Conservation (phyloP, 2,329 filamentous ascomycete species). For the Graphilbum sp. region DNA sequence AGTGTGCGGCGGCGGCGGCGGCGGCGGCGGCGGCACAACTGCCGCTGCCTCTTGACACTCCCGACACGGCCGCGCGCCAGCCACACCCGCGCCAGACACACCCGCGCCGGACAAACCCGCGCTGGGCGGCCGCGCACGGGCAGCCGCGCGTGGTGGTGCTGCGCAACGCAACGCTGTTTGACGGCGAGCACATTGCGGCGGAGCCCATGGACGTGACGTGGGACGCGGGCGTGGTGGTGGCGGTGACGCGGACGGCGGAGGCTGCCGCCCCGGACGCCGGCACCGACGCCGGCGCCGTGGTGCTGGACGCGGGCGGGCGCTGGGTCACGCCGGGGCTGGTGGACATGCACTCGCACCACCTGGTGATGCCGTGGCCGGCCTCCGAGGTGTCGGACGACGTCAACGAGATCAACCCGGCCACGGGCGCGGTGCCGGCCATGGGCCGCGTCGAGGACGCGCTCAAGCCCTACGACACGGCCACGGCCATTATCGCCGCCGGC, state of each 20-base stretch:
- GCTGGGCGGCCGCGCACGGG: slow-evolving; percentile 22
- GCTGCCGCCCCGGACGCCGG: background rate
- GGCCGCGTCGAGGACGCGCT: slow-evolving; percentile 22
- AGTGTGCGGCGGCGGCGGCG: too few species aligned
- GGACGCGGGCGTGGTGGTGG: slow-evolving; percentile 20
- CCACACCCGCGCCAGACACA: too few species aligned
- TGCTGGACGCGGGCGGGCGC: slow-evolving; percentile 17
- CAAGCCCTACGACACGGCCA: slow-evolving; percentile 23
- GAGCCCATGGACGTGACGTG: slow-evolving; percentile 21
- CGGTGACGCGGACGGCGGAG: slow-evolving; percentile 12
- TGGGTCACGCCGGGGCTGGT: slow-evolving; percentile 25
- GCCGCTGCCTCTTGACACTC: too few species aligned
- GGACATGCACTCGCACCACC: slow-evolving; percentile 29
- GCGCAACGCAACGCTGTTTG: slow-evolving; percentile 25
- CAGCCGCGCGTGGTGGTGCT: slow-evolving; percentile 21
- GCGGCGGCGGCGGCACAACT: too few species aligned
- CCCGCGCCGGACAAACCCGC: too few species aligned
- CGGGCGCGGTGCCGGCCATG: slow-evolving; percentile 20
- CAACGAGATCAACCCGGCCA: slow-evolving; percentile 19
- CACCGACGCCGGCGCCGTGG: slow-evolving; percentile 1
- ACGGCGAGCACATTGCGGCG: slow-evolving; percentile 20
- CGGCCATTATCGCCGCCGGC: slow-evolving; percentile 22
- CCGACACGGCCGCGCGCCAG: too few species aligned
- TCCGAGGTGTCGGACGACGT: slow-evolving; percentile 15
- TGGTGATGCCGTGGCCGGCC: slow-evolving; percentile 18